These are phyloP conservation scores for Phytophthora pisi DNA, from an alignment of 352 stramenopile species.

Conservation along the genomic window DNA sequence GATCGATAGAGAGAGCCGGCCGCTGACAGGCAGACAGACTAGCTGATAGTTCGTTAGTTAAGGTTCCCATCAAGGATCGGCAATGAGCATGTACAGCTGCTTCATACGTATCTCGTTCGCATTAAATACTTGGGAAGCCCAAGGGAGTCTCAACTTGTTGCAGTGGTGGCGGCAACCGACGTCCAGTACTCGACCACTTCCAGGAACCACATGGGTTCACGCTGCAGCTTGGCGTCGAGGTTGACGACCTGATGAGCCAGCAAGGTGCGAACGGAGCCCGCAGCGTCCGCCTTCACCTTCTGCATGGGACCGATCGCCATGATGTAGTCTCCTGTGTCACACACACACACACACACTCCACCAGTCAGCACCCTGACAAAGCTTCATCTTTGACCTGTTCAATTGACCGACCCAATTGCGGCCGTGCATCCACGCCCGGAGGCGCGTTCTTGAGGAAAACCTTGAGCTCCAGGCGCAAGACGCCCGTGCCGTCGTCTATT, in stretches of 20 bases:
- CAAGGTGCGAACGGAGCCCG: slow-evolving; percentile 29
- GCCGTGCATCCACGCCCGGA: slow-evolving; percentile 44
- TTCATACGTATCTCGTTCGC: slow-evolving; percentile 4
- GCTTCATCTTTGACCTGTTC: background rate
- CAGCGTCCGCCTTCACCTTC: slow-evolving; percentile 32
- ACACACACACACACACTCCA: background rate
- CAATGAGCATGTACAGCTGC: slow-evolving; percentile 35
- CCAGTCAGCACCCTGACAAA: slow-evolving; percentile 1
- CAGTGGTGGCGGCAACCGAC: slow-evolving; percentile 21
- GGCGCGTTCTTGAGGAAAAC: slow-evolving; percentile 71
- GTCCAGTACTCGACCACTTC: slow-evolving; percentile 81
- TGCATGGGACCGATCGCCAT: slow-evolving; percentile 80
- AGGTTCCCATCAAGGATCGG: slow-evolving; percentile 37
- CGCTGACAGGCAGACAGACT: background rate
- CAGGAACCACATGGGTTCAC: slow-evolving; percentile 71
- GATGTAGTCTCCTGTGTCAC: slow-evolving; percentile 51
- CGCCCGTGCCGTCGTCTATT: slow-evolving; percentile 80
- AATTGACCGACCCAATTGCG: slow-evolving; percentile 38
- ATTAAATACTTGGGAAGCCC: background rate
- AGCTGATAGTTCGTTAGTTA: slow-evolving; percentile 29
- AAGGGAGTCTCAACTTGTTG: slow-evolving; percentile 1
- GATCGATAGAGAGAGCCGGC: slow-evolving; percentile 29
- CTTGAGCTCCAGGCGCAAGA: slow-evolving; percentile 63
- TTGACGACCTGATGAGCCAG: slow-evolving; percentile 69
- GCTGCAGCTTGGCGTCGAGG: slow-evolving; percentile 58